Evolutionary conservation across 768 basidiomycete species (phyloP), one percentile per base, ranked within the genome.

Genomic region (Serendipita sp.): DNA sequence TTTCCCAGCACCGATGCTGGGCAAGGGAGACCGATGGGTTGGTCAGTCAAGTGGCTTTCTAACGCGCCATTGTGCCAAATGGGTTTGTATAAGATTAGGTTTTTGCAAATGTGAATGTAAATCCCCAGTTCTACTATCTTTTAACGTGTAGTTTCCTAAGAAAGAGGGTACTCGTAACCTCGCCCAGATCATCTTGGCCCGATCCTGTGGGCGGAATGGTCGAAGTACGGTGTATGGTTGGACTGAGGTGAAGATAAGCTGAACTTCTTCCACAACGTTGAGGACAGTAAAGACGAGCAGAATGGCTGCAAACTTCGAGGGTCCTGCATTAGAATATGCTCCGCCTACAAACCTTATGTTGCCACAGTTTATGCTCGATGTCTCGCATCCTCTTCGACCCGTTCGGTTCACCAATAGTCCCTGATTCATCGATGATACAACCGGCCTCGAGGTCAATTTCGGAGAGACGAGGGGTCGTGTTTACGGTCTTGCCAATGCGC

Each of bases 361-460:
- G 37, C 67, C 69, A 34, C 69, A 70, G 64, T 70, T 70, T 65
- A 69, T 70, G 46, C 69, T 69, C 30, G 69, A 70, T 46, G 16
- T 16, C 34, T 37, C 67, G 16, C 69, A 70, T 45, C 69, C 68
- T 30, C 63, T 69, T 11, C 65, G 67, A 28, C 68, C 70, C 32
- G 30, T 65, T 10, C 66, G 69, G 24, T 24, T 24, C 24, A 24
- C 24, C 24, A 24, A 24, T 5, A 54, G 2, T 28, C 53, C 53
- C 11, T 54, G 64, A 38, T 65, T 65, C 11, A 65, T 65, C n/a
- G 56, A 65, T 30, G 47, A 32, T n/a, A 1, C 30, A 37, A 54
- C 64, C 11, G 64, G 64, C 1, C 10, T 24, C 24, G 24, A 24
- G 24, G 24, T 24, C 24, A 24, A 24, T 1, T 24, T 24, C 24